These are phyloP conservation scores for Emmonsiellopsis sp. DNA, from an alignment of 2,329 filamentous ascomycete species.

Conservation along the genomic window DNA sequence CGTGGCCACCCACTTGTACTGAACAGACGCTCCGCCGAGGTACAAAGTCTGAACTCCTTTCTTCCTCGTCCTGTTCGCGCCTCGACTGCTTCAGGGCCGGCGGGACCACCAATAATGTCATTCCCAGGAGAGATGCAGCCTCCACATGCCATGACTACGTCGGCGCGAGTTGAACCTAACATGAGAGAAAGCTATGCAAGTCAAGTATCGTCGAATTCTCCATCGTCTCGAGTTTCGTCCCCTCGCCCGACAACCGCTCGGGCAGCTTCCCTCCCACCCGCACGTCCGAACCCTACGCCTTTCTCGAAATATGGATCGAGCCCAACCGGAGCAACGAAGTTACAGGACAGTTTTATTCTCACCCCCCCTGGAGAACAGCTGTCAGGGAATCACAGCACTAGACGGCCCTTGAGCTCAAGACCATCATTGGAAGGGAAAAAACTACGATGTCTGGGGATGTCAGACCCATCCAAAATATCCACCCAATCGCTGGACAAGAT, in stretches of 20 bases:
- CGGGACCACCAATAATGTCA: neutral
- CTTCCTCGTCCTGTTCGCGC: neutral
- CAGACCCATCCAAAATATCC: constrained; percentile 3
- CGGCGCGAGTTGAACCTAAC: neutral
- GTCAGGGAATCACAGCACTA: neutral
- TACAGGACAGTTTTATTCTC: neutral
- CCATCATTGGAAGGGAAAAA: neutral
- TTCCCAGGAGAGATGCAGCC: neutral
- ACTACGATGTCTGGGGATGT: neutral
- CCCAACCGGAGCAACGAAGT: neutral
- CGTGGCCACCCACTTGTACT: neutral
- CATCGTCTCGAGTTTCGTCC: neutral
- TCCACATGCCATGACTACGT: neutral
- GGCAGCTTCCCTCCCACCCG: neutral
- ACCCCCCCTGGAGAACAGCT: neutral
- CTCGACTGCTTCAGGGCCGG: neutral
- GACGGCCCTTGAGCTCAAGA: neutral
- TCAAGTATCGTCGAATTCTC: neutral
- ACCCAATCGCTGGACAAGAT: constrained; percentile 9
- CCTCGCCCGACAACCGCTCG: neutral
- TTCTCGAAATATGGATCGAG: neutral
- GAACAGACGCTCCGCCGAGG: neutral
- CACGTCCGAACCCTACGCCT: neutral
- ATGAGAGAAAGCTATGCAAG: neutral
- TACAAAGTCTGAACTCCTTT: neutral